Evolutionary conservation across 2,329 filamentous ascomycete species (phyloP).

Genomic region (Talaromyces sp.): DNA sequence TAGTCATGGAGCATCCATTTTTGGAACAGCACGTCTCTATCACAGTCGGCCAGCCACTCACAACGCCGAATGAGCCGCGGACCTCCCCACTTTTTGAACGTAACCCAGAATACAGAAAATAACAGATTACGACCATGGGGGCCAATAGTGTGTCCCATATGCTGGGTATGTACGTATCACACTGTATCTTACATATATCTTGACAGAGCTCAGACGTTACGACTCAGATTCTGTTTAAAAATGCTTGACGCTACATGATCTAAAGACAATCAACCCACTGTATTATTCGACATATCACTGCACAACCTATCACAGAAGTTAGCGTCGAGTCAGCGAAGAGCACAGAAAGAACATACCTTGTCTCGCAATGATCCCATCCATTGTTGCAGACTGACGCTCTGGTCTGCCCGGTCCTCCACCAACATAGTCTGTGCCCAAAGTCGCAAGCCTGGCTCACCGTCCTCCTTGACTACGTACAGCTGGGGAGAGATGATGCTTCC

Average conservation of each 20-base stretch:
- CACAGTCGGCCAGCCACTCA: slow-evolving; percentile 12
- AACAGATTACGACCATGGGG: neutral
- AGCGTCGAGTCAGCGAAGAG: neutral
- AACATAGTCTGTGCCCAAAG: slow-evolving; percentile 95
- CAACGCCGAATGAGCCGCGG: neutral
- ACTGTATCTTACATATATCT: neutral
- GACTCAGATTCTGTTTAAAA: slow-evolving; percentile 6
- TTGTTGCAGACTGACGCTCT: slow-evolving; percentile 86
- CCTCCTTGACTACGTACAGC: slow-evolving; percentile 88
- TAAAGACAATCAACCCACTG: slow-evolving; percentile 16
- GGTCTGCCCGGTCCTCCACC: slow-evolving; percentile 91
- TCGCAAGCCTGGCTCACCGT: slow-evolving; percentile 91
- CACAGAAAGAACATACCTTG: slow-evolving; percentile 58
- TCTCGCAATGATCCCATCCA: slow-evolving; percentile 90
- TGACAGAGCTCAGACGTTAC: neutral
- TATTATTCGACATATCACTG: slow-evolving; percentile 28
- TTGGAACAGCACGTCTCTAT: slow-evolving; percentile 9
- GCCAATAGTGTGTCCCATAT: neutral
- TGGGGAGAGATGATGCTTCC: slow-evolving; percentile 92
- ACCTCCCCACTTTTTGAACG: neutral
- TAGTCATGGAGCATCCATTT: neutral
- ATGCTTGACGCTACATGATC: slow-evolving; percentile 25
- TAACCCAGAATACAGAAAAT: neutral
- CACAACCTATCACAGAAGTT: slow-evolving; percentile 27
- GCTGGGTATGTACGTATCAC: neutral